Evolutionary conservation across 768 basidiomycete species (phyloP).

Genomic region (Tremella fuciformis): DNA sequence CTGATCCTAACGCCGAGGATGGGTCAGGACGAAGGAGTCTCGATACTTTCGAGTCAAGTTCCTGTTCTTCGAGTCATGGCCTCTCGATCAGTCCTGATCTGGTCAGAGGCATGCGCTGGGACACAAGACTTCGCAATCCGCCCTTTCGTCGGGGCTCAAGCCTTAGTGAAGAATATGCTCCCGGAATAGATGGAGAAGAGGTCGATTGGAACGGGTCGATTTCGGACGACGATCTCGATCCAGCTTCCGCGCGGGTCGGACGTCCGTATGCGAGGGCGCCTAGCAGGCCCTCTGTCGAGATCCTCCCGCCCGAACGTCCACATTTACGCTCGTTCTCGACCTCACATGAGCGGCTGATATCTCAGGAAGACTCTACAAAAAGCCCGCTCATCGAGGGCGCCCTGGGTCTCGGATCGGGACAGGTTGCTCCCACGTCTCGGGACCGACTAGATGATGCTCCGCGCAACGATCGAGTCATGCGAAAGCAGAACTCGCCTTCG

Average conservation of each 20-base stretch:
- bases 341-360: too few species aligned
- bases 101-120: constrained; percentile 21
- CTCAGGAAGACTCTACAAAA: too few species aligned
- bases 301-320: too few species aligned
- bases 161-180: constrained; percentile 19
- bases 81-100: constrained; percentile 21
- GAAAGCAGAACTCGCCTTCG: constrained; percentile 4
- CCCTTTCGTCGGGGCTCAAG: constrained; percentile 21
- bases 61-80: constrained; percentile 16
- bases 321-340: too few species aligned
- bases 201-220: constrained; percentile 43
- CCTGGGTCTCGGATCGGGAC: too few species aligned
- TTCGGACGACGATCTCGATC: constrained; percentile 45
- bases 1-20: constrained; percentile 15
- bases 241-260: too few species aligned
- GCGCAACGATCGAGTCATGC: background rate
- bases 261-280: too few species aligned
- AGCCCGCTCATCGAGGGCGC: too few species aligned
- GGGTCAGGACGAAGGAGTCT: constrained; percentile 16
- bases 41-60: constrained; percentile 30
- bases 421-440: background rate
- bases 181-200: constrained; percentile 25
- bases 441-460: constrained; percentile 19
- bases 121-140: constrained; percentile 2
- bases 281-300: too few species aligned